Percentiles rank a stretch among this genome's conserved stretches.
phyloP scores from a whole-genome alignment of 305 asterid species.

The Withania somnifera region DNA sequence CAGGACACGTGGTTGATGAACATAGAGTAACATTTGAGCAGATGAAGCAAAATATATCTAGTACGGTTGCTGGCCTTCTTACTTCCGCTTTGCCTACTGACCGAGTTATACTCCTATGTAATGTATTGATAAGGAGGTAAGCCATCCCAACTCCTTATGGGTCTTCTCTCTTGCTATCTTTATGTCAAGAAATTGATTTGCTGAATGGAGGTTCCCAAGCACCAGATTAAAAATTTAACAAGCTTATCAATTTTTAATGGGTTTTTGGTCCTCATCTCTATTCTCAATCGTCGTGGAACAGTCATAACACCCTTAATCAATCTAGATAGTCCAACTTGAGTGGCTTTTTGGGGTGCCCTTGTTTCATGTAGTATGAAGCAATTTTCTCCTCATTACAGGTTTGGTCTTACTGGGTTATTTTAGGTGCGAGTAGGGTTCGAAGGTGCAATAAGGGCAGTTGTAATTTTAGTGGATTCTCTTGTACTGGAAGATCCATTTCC shows the following conservation, averaged over 20 bases:
- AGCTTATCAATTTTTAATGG: neutral
- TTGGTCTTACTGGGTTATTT: neutral
- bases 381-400: neutral
- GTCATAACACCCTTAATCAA: neutral
- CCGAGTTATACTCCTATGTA: constrained; percentile 75
- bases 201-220: neutral
- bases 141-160: neutral
- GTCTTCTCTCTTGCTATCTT: neutral
- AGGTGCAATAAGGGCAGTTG: neutral
- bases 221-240: neutral
- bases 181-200: neutral
- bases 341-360: neutral
- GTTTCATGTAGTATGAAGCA: neutral
- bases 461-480: neutral
- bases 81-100: constrained; percentile 70
- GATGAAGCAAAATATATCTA: constrained; percentile 66
- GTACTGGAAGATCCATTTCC: neutral
- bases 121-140: constrained; percentile 77
- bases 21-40: constrained; percentile 65
- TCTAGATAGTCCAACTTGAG: neutral
- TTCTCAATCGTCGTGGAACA: neutral
- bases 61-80: constrained; percentile 61
- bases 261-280: neutral
- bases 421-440: neutral
- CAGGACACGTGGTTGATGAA: constrained; percentile 89